phyloP scores from a whole-genome alignment of 2,329 filamentous ascomycete genomes.

The Colletotrichum tabaci region DNA sequence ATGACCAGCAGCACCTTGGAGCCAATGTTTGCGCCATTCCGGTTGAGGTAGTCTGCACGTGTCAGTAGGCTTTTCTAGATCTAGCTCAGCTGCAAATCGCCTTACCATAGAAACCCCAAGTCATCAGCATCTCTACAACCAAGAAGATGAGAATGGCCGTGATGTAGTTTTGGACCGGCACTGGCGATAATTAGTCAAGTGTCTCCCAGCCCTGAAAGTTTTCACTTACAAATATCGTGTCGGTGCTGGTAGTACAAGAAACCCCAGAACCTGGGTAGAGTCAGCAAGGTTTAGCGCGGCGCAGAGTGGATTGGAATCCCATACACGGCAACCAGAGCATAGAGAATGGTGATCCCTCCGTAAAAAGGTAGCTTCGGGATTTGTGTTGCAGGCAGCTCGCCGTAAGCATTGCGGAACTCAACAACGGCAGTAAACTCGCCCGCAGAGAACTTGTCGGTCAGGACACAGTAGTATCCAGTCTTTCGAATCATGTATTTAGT shows the following conservation, averaged over 20 bases:
- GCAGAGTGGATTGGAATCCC: constrained; percentile 46
- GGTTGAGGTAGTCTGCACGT: constrained; percentile 86
- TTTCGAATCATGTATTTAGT: constrained; percentile 89
- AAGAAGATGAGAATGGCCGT: constrained; percentile 96
- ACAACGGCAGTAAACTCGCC: constrained; percentile 84
- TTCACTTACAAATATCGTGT: constrained; percentile 73
- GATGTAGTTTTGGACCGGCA: constrained; percentile 99
- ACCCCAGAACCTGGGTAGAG: constrained; percentile 79
- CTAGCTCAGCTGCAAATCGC: neutral
- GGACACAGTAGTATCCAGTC: constrained; percentile 97
- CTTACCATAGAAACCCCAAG: constrained; percentile 95
- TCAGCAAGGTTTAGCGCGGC: constrained; percentile 42
- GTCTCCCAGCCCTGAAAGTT: neutral
- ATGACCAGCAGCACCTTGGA: constrained; percentile 90
- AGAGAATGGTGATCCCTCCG: constrained; percentile 92
- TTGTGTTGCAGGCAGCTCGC: constrained; percentile 94
- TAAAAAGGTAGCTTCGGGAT: constrained; percentile 99
- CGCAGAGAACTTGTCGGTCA: constrained; percentile 79
- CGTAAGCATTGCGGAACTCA: constrained; percentile 96
- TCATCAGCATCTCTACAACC: constrained; percentile 96
- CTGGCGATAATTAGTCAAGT: constrained; percentile 56
- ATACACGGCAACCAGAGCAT: constrained; percentile 85
- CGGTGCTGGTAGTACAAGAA: constrained; percentile 97
- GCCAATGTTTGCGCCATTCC: constrained; percentile 85
- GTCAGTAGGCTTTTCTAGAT: constrained; percentile 51